Evolutionary conservation across 2,329 filamentous ascomycete genomes (phyloP).

Genomic region (Emergomyces pasteurianus): DNA sequence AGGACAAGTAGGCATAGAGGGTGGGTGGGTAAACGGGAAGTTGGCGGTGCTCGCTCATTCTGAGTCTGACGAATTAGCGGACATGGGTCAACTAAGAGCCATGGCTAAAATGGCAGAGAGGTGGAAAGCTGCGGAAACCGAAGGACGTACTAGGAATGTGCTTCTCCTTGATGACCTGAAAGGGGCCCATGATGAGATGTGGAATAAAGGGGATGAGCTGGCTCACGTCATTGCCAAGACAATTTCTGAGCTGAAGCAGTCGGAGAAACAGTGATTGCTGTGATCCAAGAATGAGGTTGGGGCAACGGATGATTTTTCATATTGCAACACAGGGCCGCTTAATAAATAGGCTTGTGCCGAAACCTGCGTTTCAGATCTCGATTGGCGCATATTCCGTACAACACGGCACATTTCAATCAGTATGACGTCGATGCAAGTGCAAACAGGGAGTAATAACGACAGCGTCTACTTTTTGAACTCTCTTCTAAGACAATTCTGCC

Average conservation of each 20-base stretch:
- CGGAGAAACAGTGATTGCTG: conserved; percentile 2
- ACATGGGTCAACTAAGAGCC: conserved; percentile 23
- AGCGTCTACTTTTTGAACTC: background rate
- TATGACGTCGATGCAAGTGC: background rate
- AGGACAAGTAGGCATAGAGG: conserved; percentile 19
- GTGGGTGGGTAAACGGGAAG: conserved; percentile 23
- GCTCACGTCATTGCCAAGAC: conserved; percentile 25
- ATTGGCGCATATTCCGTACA: background rate
- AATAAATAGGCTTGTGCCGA: background rate
- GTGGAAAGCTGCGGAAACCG: conserved; percentile 34
- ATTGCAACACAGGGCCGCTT: background rate
- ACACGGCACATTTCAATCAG: background rate
- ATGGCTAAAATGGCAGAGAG: conserved; percentile 42
- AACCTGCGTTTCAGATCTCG: background rate
- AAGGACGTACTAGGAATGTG: conserved; percentile 28
- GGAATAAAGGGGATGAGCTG: conserved; percentile 29
- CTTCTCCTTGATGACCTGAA: conserved; percentile 26
- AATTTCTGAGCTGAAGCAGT: conserved; percentile 18
- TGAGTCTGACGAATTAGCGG: conserved; percentile 30
- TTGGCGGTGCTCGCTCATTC: conserved; percentile 32
- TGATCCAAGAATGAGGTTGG: background rate
- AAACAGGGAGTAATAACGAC: background rate
- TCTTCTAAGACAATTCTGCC: background rate
- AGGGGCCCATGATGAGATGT: conserved; percentile 32
- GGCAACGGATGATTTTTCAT: background rate